Evolutionary conservation across 1,139 yeast species (phyloP).

Genomic region (Sugiyamaella xylanicola): DNA sequence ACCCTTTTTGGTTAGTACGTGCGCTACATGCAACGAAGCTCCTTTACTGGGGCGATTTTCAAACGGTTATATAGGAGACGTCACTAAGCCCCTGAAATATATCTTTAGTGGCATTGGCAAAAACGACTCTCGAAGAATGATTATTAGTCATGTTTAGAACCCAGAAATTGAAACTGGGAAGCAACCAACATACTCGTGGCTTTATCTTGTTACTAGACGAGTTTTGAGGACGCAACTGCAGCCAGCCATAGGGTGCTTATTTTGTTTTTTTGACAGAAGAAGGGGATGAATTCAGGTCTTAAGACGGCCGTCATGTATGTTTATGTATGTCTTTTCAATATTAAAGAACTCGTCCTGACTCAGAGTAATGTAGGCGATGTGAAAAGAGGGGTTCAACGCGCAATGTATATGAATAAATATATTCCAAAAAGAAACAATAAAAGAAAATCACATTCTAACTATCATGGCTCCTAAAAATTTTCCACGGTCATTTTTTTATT

Average conservation of each 20-base stretch:
- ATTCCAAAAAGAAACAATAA: conserved; percentile 1
- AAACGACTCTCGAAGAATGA: neutral
- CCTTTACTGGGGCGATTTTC: conserved; percentile 4
- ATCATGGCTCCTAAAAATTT: conserved; percentile 2
- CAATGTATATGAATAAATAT: conserved; percentile 12
- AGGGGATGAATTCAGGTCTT: neutral
- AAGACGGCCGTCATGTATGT: neutral
- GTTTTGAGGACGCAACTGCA: neutral
- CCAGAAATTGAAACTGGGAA: neutral
- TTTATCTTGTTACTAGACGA: neutral
- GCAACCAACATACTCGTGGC: neutral
- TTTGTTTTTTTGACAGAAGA: conserved; percentile 1
- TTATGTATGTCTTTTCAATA: neutral
- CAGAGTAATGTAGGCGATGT: neutral
- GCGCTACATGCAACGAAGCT: conserved; percentile 2
- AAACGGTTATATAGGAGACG: neutral
- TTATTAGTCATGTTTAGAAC: no score
- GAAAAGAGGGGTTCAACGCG: conserved; percentile 4
- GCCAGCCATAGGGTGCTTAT: neutral
- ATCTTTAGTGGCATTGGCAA: neutral
- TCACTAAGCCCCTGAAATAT: neutral
- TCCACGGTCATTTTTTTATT: neutral
- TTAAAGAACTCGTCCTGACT: neutral
- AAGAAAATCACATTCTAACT: neutral
- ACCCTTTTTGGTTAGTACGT: neutral